These are phyloP conservation scores for Blastomyces percursus DNA, from an alignment of 2,329 filamentous ascomycete genomes.

Conservation along the genomic window DNA sequence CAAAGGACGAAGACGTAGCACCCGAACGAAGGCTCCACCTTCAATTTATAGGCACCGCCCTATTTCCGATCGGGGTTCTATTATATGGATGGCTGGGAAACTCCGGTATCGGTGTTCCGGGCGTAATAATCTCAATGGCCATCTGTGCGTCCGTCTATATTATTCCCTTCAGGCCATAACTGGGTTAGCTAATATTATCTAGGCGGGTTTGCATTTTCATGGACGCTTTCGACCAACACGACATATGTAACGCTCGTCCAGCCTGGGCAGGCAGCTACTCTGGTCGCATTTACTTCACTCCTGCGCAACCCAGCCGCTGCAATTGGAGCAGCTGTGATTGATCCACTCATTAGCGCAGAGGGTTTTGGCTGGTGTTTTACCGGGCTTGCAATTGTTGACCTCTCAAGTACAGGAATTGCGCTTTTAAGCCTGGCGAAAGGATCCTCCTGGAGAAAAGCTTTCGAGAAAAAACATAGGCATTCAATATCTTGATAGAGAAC, in stretches of 20 bases:
- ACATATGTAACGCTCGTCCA: conserved; percentile 4
- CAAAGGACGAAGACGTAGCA: neutral
- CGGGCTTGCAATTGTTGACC: conserved; percentile 4
- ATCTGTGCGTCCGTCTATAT: neutral
- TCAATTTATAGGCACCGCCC: conserved; percentile 1
- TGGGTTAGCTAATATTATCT: neutral
- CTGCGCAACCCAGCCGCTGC: conserved; percentile 4
- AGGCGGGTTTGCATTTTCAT: conserved; percentile 5
- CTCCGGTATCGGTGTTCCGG: neutral
- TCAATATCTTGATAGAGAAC: neutral
- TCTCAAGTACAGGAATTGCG: neutral
- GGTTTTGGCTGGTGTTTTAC: conserved; percentile 8
- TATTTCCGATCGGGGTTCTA: conserved; percentile 4
- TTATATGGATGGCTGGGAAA: conserved; percentile 6
- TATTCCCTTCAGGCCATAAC: neutral
- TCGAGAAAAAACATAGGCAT: neutral
- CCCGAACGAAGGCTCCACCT: conserved; percentile 4
- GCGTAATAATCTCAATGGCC: conserved; percentile 2
- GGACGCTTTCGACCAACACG: conserved; percentile 4
- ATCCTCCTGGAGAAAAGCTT: conserved; percentile 1
- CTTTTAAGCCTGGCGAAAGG: neutral
- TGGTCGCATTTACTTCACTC: conserved; percentile 4
- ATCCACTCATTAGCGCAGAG: neutral
- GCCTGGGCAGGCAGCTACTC: conserved; percentile 4
- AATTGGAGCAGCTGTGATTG: conserved; percentile 3